A percentile compares a stretch with the other conserved stretches of the same genome.
Conservation (phyloP, 164 flowering plant species). For the Kalanchoe fedtschenkoi region DNA sequence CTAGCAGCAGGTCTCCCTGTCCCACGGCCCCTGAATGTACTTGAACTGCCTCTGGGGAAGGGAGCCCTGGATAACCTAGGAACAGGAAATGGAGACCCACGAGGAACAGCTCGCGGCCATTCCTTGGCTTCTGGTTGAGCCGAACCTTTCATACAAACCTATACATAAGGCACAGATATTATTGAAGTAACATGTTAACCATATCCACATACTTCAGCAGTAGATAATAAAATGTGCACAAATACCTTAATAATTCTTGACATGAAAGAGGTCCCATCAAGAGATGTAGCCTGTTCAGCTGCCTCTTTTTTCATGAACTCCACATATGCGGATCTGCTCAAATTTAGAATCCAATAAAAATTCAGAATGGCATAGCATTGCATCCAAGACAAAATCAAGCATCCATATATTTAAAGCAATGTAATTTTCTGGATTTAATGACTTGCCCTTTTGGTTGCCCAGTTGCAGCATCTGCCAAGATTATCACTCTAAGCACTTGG, state of each 20-base stretch:
- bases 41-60: constrained; percentile 46
- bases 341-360: not conserved
- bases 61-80: constrained; percentile 41
- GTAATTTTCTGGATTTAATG: not conserved
- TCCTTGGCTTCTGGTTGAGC: constrained; percentile 31
- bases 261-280: constrained; percentile 91
- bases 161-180: constrained; percentile 4
- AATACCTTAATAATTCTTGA: constrained; percentile 84
- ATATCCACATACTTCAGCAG: not conserved
- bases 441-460: constrained; percentile 89
- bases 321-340: constrained; percentile 72
- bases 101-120: constrained; percentile 41
- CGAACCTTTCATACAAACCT: constrained; percentile 62
- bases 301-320: constrained; percentile 78
- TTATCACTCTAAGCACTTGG: constrained; percentile 74
- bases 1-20: constrained; percentile 52
- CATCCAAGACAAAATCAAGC: not conserved
- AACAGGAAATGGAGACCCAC: constrained; percentile 42
- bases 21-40: constrained; percentile 34
- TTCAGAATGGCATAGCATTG: not conserved
- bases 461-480: constrained; percentile 72
- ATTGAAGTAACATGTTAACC: not conserved
- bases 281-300: constrained; percentile 71
- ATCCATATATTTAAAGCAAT: not conserved
- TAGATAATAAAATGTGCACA: no score